phyloP scores from a whole-genome alignment of 2,329 filamentous ascomycete genomes.

The Sclerotinia subarctica region DNA sequence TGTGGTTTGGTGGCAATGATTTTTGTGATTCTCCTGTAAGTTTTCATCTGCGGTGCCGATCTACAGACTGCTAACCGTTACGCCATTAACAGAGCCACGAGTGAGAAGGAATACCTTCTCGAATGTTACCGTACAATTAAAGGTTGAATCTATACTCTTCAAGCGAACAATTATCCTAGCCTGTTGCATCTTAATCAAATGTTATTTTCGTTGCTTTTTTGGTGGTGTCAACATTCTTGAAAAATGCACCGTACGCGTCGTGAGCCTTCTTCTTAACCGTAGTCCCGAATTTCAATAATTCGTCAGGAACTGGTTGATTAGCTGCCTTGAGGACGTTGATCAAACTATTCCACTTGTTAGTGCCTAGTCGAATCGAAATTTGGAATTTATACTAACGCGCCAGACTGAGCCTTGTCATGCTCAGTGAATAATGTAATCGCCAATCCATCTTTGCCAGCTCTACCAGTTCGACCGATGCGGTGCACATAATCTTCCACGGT shows the following conservation, averaged over 20 bases:
- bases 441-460: constrained; percentile 82
- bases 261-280: constrained; percentile 99
- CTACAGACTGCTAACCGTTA: constrained; percentile 21
- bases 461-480: constrained; percentile 90
- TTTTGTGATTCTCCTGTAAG: constrained; percentile 59
- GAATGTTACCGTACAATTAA: constrained; percentile 49
- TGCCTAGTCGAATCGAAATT: constrained; percentile 28
- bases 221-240: constrained; percentile 81
- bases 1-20: constrained; percentile 50
- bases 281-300: constrained; percentile 90
- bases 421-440: constrained; percentile 95
- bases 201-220: constrained; percentile 89
- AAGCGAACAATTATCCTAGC: constrained; percentile 9
- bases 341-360: constrained; percentile 51
- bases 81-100: constrained; percentile 45
- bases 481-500: constrained; percentile 98
- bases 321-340: constrained; percentile 95
- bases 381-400: constrained; percentile 64
- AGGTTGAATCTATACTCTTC: constrained; percentile 30
- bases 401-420: constrained; percentile 87
- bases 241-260: constrained; percentile 91
- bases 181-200: constrained; percentile 60
- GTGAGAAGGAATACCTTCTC: constrained; percentile 53
- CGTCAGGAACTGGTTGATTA: constrained; percentile 84
- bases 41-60: constrained; percentile 10